phyloP scores from a whole-genome alignment of 495 filamentous ascomycete species.

The Xylaria grammica region DNA sequence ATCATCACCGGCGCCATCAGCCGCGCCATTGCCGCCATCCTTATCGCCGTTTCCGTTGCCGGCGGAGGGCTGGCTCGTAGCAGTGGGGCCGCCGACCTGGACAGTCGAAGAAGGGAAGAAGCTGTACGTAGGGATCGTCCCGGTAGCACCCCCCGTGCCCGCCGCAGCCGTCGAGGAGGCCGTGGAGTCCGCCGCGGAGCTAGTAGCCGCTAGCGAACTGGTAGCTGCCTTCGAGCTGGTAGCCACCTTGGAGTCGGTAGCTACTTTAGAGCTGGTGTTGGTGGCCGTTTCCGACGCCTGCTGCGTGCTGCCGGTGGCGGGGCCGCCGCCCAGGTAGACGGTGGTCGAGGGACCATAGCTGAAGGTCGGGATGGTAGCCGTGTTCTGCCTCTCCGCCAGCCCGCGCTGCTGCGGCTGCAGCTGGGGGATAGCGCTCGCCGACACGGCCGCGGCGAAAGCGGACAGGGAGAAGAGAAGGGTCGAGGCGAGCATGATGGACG shows the following conservation, averaged over 20 bases:
- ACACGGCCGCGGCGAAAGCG: not conserved
- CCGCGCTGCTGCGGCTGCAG: not conserved
- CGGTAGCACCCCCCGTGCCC: not conserved
- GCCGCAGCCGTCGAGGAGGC: not conserved
- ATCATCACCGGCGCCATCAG: not conserved
- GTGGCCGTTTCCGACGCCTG: no score
- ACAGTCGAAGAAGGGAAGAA: constrained; percentile 17
- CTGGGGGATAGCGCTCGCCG: constrained; percentile 12
- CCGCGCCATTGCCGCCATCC: not conserved
- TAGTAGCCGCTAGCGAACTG: not conserved
- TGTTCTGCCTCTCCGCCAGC: constrained; percentile 11
- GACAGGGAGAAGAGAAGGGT: constrained; percentile 12
- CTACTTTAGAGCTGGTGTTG: not conserved
- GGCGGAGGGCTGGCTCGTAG: not conserved
- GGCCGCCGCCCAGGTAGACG: constrained; percentile 4
- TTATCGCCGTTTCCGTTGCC: not conserved
- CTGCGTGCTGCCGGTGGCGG: not conserved
- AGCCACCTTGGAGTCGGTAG: not conserved
- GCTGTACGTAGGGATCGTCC: constrained; percentile 2
- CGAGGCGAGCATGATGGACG: constrained; percentile 3
- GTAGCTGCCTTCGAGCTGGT: not conserved
- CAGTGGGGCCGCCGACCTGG: not conserved
- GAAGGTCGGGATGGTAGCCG: constrained; percentile 9
- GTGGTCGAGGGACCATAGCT: constrained; percentile 11
- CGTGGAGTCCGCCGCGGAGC: not conserved